Evolutionary conservation across 176 grass and related monocot genomes (phyloP).

Genomic region (Zoysia japonica): DNA sequence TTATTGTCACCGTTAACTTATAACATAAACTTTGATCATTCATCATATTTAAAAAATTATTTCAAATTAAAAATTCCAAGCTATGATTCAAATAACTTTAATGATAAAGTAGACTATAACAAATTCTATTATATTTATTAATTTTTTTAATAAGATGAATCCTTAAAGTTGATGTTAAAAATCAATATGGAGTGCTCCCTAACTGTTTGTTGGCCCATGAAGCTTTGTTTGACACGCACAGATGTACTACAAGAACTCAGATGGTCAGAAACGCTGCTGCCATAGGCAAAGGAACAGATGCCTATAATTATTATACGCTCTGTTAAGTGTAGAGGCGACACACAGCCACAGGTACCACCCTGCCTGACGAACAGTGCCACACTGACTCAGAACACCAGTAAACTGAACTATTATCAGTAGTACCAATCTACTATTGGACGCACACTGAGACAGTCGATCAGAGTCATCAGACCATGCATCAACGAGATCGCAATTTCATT

Average conservation of each 20-base stretch:
- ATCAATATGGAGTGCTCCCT: no score
- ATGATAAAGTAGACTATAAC: no score
- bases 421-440: not conserved
- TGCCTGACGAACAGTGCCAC: constrained; percentile 3
- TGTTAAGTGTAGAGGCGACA: constrained; percentile 21
- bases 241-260: not conserved
- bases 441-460: not conserved
- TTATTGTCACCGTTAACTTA: no score
- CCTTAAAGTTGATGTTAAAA: not conserved
- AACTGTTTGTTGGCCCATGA: not conserved
- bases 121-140: no score
- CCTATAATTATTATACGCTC: constrained; percentile 1
- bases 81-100: no score
- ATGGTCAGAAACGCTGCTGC: not conserved
- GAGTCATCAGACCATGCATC: not conserved
- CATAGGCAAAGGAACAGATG: not conserved
- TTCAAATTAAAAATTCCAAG: no score
- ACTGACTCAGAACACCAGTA: not conserved
- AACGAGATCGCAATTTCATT: not conserved
- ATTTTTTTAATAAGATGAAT: no score
- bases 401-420: not conserved
- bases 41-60: no score
- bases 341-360: constrained; percentile 11
- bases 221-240: not conserved
- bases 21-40: no score